phyloP scores from a whole-genome alignment of 2,329 filamentous ascomycete species.

The Cordyceps javanica region DNA sequence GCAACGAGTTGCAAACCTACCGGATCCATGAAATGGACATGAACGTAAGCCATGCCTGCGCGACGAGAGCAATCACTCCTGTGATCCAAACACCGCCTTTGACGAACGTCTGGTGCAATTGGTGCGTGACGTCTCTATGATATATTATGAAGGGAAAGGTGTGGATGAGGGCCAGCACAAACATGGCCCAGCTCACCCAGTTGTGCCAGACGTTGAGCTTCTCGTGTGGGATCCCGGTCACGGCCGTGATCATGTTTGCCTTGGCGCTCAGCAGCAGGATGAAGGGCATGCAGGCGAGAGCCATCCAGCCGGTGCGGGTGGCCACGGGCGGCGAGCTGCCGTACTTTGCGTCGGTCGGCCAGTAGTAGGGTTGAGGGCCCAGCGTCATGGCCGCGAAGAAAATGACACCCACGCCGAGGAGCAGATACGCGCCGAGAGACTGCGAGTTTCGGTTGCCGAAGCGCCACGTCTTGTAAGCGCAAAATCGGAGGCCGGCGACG shows the following conservation, averaged over 20 bases:
- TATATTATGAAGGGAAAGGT: conserved; percentile 55
- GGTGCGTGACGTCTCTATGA: conserved; percentile 36
- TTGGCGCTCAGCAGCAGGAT: conserved; percentile 46
- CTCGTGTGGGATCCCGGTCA: conserved; percentile 52
- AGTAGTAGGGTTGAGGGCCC: conserved; percentile 49
- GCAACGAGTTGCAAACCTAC: conserved; percentile 24
- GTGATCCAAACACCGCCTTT: conserved; percentile 46
- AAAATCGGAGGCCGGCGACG: conserved; percentile 25
- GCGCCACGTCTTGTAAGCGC: conserved; percentile 20
- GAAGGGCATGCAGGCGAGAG: conserved; percentile 45
- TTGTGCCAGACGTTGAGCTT: conserved; percentile 51
- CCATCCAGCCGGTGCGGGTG: conserved; percentile 46
- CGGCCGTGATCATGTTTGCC: conserved; percentile 46
- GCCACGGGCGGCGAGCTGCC: conserved; percentile 48
- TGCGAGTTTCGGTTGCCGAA: conserved; percentile 33
- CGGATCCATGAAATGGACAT: conserved; percentile 45
- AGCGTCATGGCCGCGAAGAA: conserved; percentile 46
- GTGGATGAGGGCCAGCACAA: conserved; percentile 49
- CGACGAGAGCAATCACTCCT: conserved; percentile 46
- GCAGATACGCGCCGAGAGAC: conserved; percentile 36
- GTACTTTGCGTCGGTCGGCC: conserved; percentile 39
- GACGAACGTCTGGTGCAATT: conserved; percentile 41
- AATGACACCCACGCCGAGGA: conserved; percentile 33
- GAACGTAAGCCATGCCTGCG: conserved; percentile 50
- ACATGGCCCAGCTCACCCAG: conserved; percentile 50